phyloP scores from a whole-genome alignment of 805 yeast genomes.

The Pichia phayaonensis region DNA sequence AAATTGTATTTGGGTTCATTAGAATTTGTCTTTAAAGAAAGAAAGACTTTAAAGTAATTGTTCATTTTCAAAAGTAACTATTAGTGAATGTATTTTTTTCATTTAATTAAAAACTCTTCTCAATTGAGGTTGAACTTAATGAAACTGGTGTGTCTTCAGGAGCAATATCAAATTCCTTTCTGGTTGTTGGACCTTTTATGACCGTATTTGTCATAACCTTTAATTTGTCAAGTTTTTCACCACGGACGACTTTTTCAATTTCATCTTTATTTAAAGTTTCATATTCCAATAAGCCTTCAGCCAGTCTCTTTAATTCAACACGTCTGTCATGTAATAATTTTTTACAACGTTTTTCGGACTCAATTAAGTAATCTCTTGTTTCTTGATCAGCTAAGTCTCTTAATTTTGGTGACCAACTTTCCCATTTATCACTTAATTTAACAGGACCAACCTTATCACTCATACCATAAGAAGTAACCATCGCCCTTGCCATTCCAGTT shows the following conservation, averaged over 20 bases:
- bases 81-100: neutral
- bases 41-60: neutral
- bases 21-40: neutral
- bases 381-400: constrained; percentile 91
- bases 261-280: constrained; percentile 91
- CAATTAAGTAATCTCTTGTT: constrained; percentile 66
- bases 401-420: constrained; percentile 84
- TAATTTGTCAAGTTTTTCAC: constrained; percentile 64
- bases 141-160: constrained; percentile 23
- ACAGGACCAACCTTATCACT: constrained; percentile 90
- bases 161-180: constrained; percentile 29
- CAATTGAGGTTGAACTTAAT: neutral
- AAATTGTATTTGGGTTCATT: neutral
- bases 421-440: constrained; percentile 84
- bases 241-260: constrained; percentile 77
- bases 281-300: constrained; percentile 88
- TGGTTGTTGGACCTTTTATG: constrained; percentile 37
- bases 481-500: constrained; percentile 87
- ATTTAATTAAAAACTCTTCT: neutral
- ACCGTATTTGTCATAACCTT: constrained; percentile 72
- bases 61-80: neutral
- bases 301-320: constrained; percentile 74
- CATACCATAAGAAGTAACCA: constrained; percentile 98
- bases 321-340: constrained; percentile 51
- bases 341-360: constrained; percentile 76